Base-by-base conservation (phyloP, 768 basidiomycete genomes). In the Kwoniella sp. region DNA sequence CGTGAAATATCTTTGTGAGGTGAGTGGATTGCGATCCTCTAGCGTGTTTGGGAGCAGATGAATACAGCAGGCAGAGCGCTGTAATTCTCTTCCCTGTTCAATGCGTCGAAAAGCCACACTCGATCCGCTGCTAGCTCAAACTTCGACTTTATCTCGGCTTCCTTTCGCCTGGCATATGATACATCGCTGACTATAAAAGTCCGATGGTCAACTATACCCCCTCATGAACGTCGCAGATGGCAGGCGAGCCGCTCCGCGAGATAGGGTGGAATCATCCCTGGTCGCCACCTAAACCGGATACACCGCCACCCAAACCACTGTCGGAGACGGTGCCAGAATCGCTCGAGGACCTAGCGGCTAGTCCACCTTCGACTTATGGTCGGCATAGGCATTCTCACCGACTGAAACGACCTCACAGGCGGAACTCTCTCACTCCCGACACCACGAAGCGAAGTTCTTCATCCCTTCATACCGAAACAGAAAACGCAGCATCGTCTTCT, bases 1-100 rank as follows among this genome's bases (percentile, higher is more conserved):
- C 51, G 45, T 74, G 47, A 65, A 58, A 15, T 68, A 75, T 37
- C 66, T 72, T 13, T 75, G 73, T 54, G 56, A 68, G 54, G 73
- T 74, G 50, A 65, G 73, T 62, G 5, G 23, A 15, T 20, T 30
- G 20, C 12, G n/a, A 13, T 12, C 26, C 13, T 23, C n/a, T 30
- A 25, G 31, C 28, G 26, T 30, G 28, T 26, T 55, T 20, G 26
- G 22, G 51, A 12, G 12, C 51, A 52, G n/a, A 25, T 11, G 12
- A 51, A 1, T n/a, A n/a, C n/a, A n/a, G n/a, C n/a, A n/a, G n/a
- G n/a, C n/a, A n/a, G n/a, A n/a, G n/a, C n/a, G n/a, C n/a, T n/a
- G n/a, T n/a, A n/a, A n/a, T n/a, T n/a, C n/a, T n/a, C n/a, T n/a
- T n/a, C n/a, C n/a, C n/a, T n/a, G n/a, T n/a, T n/a, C n/a, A n/a